These are phyloP conservation scores for Priceomyces melissophilus DNA, from an alignment of 805 yeast species.

Conservation along the genomic window DNA sequence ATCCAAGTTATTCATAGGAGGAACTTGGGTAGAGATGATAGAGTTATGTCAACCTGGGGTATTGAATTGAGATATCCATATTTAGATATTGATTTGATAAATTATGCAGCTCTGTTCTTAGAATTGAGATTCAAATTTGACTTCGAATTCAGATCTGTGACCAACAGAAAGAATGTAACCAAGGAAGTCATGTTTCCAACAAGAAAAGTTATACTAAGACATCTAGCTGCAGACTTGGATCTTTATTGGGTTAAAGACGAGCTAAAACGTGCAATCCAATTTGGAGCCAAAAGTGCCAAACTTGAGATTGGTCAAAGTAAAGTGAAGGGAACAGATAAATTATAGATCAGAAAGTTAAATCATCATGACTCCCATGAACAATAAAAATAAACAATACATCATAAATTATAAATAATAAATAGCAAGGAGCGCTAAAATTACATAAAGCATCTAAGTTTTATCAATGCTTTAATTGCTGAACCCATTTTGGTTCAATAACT, in stretches of 20 bases:
- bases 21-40: slow-evolving; percentile 88
- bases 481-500: slow-evolving; percentile 42
- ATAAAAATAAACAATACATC: not conserved
- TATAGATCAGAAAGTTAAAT: slow-evolving; percentile 6
- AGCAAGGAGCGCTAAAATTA: not conserved
- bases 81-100: slow-evolving; percentile 60
- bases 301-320: slow-evolving; percentile 79
- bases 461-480: slow-evolving; percentile 20
- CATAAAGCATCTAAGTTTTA: too few species aligned
- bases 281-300: slow-evolving; percentile 94
- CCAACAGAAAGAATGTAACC: slow-evolving; percentile 25
- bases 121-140: slow-evolving; percentile 47
- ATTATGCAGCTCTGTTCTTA: slow-evolving; percentile 42
- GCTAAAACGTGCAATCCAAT: slow-evolving; percentile 91
- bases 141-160: slow-evolving; percentile 22
- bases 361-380: not conserved
- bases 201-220: slow-evolving; percentile 58
- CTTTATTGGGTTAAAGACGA: slow-evolving; percentile 62
- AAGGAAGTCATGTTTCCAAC: slow-evolving; percentile 18
- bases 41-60: slow-evolving; percentile 83
- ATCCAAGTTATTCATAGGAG: slow-evolving; percentile 71
- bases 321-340: slow-evolving; percentile 67
- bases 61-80: slow-evolving; percentile 89
- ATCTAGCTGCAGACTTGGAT: slow-evolving; percentile 52
- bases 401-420: slow-evolving; percentile 2